phyloP scores from a whole-genome alignment of 257 asterid species.

The Echium plantagineum region DNA sequence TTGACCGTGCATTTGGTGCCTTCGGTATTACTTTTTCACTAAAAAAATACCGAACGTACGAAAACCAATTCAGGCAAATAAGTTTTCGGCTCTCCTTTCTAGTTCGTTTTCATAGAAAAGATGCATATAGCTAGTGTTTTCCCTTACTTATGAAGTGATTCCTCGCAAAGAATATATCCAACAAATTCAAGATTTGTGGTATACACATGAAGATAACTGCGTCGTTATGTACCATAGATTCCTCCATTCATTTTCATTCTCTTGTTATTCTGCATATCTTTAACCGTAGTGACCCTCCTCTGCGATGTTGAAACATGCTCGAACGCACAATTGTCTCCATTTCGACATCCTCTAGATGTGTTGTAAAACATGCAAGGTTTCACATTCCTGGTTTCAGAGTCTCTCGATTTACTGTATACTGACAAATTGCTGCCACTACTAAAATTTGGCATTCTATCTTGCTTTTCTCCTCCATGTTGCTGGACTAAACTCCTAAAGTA shows the following conservation, averaged over 20 bases:
- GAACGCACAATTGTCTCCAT: constrained; percentile 37
- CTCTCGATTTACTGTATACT: no score
- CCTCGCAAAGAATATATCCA: no score
- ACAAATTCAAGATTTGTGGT: neutral
- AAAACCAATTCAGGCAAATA: no score
- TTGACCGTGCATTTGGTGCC: no score
- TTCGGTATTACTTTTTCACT: no score
- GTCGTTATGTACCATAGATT: constrained; percentile 29
- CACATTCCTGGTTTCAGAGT: constrained; percentile 4
- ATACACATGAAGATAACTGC: constrained; percentile 12
- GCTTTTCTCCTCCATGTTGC: constrained; percentile 83
- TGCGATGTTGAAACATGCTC: constrained; percentile 22
- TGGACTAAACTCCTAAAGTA: constrained; percentile 79
- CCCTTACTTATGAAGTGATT: no score
- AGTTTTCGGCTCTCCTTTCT: no score
- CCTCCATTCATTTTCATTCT: constrained; percentile 54
- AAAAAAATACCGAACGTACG: no score
- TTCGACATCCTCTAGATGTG: constrained; percentile 45
- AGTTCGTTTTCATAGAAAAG: no score
- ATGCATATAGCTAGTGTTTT: no score
- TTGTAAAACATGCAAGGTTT: constrained; percentile 47
- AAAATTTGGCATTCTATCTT: constrained; percentile 32
- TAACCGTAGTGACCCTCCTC: neutral
- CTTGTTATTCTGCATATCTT: constrained; percentile 40
- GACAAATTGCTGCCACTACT: constrained; percentile 17